Conservation (phyloP, 768 basidiomycete genomes). For the Calvatia gigantea region DNA sequence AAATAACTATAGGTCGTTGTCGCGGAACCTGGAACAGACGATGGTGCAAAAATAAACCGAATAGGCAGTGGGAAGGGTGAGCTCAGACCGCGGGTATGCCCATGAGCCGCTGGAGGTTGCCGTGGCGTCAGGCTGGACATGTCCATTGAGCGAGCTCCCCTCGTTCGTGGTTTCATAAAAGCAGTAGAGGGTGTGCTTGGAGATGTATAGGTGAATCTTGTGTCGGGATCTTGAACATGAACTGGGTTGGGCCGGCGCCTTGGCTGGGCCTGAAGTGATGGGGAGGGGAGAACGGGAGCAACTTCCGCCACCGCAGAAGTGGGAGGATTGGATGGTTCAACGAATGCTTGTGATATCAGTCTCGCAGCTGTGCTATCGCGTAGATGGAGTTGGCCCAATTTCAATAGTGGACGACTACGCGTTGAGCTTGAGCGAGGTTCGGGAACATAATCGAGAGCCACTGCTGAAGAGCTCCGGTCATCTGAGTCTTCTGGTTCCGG, state of each 20-base stretch:
- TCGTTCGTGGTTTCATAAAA: background rate
- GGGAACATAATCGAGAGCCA: background rate
- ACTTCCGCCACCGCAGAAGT: background rate
- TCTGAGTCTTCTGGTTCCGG: background rate
- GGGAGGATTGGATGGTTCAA: background rate
- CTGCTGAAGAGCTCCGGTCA: background rate
- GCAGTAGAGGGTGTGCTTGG: background rate
- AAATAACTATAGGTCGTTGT: slow-evolving; percentile 6
- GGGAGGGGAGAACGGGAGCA: background rate
- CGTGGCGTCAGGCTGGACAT: background rate
- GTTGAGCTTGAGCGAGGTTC: background rate
- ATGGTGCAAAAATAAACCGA: background rate
- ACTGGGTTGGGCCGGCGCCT: background rate
- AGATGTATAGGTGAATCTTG: background rate
- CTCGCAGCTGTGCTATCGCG: background rate
- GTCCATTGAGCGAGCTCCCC: background rate
- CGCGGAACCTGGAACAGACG: slow-evolving; percentile 7
- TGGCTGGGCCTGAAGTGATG: background rate
- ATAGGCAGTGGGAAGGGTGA: slow-evolving; percentile 8
- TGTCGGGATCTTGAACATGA: background rate
- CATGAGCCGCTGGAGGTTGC: background rate
- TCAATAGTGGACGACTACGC: background rate
- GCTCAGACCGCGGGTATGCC: background rate
- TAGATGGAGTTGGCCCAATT: background rate
- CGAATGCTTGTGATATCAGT: background rate